Conservation (phyloP, 208 protist species). For the Crithidia bombi region DNA sequence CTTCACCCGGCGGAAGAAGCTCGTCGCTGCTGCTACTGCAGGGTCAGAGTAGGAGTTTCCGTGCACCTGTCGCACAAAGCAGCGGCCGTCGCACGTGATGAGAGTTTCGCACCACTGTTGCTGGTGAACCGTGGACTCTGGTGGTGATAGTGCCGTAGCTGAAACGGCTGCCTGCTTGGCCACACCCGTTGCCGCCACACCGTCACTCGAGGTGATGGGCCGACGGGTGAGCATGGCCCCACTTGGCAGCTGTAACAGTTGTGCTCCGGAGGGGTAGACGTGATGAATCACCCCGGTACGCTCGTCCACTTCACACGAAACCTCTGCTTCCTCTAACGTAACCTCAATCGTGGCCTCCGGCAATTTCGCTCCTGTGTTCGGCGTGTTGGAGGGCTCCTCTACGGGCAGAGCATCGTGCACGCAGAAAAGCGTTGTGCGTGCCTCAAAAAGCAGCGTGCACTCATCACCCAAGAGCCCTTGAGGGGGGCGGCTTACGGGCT, state of each 20-base stretch:
- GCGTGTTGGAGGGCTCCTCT: neutral
- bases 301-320: slow-evolving; percentile 53
- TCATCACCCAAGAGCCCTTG: slow-evolving; percentile 22
- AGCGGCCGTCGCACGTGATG: slow-evolving; percentile 43
- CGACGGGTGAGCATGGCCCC: slow-evolving; percentile 66
- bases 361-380: neutral
- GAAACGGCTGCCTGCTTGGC: neutral
- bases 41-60: neutral
- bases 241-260: slow-evolving; percentile 70
- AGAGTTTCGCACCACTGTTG: slow-evolving; percentile 54
- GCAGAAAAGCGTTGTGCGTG: slow-evolving; percentile 32
- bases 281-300: slow-evolving; percentile 60
- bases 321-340: slow-evolving; percentile 60
- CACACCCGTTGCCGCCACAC: neutral
- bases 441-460: slow-evolving; percentile 23
- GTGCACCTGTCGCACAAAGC: slow-evolving; percentile 40
- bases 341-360: slow-evolving; percentile 23
- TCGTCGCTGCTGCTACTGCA: neutral
- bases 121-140: neutral
- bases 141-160: neutral
- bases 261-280: slow-evolving; percentile 66
- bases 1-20: slow-evolving; percentile 17
- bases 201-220: slow-evolving; percentile 9
- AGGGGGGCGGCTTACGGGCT: neutral
- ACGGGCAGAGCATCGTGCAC: slow-evolving; percentile 42